phyloP scores from a whole-genome alignment of 129 eudicot species.

The Escallonia herrerae region DNA sequence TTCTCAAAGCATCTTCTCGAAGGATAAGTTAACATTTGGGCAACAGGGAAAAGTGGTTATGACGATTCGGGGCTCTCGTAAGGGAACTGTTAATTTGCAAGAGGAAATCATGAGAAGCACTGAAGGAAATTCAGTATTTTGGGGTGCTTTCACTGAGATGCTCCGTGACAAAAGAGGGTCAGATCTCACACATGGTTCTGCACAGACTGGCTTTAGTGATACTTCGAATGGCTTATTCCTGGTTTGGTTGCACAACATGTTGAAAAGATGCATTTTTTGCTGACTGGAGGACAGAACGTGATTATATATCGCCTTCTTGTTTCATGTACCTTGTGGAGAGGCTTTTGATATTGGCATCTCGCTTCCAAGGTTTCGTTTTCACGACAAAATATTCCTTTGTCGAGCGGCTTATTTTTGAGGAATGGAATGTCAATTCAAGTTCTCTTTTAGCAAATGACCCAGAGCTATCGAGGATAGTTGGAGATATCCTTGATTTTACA shows the following conservation, averaged over 20 bases:
- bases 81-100: slow-evolving; percentile 9
- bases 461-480: too few species aligned
- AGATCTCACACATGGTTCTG: background rate
- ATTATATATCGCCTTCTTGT: slow-evolving; percentile 51
- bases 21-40: slow-evolving; percentile 21
- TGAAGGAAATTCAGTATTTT: slow-evolving; percentile 3
- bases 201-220: background rate
- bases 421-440: too few species aligned
- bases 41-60: slow-evolving; percentile 48
- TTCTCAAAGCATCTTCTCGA: slow-evolving; percentile 14
- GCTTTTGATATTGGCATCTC: slow-evolving; percentile 35
- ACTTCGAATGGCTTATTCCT: background rate
- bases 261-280: slow-evolving; percentile 34
- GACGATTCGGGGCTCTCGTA: slow-evolving; percentile 39
- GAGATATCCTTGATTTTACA: too few species aligned
- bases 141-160: slow-evolving; percentile 33
- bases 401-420: slow-evolving; percentile 31
- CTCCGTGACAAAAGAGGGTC: background rate
- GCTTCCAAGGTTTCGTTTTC: slow-evolving; percentile 18
- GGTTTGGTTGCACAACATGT: slow-evolving; percentile 19
- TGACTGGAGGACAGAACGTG: slow-evolving; percentile 23
- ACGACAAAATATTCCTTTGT: slow-evolving; percentile 52
- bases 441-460: too few species aligned
- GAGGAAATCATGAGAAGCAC: slow-evolving; percentile 13
- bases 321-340: slow-evolving; percentile 54